These are phyloP conservation scores for Oemleria cerasiformis DNA, from an alignment of 306 rosid genomes.

Conservation along the genomic window DNA sequence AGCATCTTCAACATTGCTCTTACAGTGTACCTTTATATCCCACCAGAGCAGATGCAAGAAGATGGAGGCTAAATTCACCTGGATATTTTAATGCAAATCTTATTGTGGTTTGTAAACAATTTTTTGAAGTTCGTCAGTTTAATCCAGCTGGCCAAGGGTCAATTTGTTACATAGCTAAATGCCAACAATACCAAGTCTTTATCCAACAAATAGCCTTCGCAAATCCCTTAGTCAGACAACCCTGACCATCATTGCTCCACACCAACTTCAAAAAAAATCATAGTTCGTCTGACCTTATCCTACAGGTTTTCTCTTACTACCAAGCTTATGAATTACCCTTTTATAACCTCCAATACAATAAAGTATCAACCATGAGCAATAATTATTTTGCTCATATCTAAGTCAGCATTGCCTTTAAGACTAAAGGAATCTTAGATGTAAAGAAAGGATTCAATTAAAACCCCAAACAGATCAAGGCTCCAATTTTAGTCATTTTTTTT, in stretches of 20 bases:
- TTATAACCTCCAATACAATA: too few species aligned
- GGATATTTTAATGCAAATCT: too few species aligned
- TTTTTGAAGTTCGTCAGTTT: too few species aligned
- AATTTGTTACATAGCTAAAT: too few species aligned
- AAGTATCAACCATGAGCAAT: not conserved
- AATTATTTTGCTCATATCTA: not conserved
- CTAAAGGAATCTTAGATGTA: not conserved
- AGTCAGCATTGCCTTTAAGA: not conserved
- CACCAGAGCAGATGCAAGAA: too few species aligned
- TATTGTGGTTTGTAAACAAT: too few species aligned
- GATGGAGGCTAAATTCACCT: too few species aligned
- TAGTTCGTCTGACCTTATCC: not conserved
- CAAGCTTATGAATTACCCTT: not conserved
- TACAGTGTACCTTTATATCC: too few species aligned
- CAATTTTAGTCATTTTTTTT: not conserved
- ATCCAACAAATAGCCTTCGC: not conserved
- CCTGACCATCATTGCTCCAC: not conserved
- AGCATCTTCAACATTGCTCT: too few species aligned
- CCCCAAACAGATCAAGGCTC: not conserved
- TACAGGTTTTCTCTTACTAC: not conserved
- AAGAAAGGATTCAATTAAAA: not conserved
- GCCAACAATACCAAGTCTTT: not conserved
- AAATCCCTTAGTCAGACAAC: not conserved
- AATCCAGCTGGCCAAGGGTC: too few species aligned
- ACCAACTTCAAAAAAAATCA: not conserved